A percentile compares a stretch with the other conserved stretches of the same genome.
Conservation (phyloP, 116 monocot species). For the Cymodocea nodosa region DNA sequence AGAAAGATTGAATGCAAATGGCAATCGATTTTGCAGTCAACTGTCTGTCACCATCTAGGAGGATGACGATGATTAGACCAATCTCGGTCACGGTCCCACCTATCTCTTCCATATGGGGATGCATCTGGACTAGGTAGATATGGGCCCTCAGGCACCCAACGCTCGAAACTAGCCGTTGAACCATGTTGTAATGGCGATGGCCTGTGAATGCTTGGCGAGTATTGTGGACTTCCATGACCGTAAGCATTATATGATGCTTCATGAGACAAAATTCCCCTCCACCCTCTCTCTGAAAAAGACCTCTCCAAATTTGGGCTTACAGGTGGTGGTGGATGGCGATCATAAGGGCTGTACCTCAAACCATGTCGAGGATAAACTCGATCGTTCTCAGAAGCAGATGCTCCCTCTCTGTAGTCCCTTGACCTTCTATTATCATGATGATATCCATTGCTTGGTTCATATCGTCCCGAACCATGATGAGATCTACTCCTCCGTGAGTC, state of each 20-base stretch:
- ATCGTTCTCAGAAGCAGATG: slow-evolving; percentile 3
- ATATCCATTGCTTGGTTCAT: slow-evolving; percentile 4
- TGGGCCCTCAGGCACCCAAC: slow-evolving; percentile 6
- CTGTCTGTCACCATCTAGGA: slow-evolving; percentile 3
- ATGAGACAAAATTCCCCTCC: slow-evolving; percentile 3
- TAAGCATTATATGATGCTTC: slow-evolving; percentile 13
- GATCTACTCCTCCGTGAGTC: slow-evolving; percentile 1
- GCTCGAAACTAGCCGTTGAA: slow-evolving; percentile 6
- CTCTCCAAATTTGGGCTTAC: slow-evolving; percentile 12
- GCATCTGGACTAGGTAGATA: slow-evolving; percentile 7
- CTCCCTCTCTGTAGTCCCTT: slow-evolving; percentile 10
- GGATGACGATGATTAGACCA: slow-evolving; percentile 10
- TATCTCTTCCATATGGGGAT: slow-evolving; percentile 6
- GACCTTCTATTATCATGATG: slow-evolving; percentile 13
- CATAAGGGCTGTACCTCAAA: slow-evolving; percentile 16
- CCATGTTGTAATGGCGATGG: slow-evolving; percentile 6
- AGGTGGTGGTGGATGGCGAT: slow-evolving; percentile 4
- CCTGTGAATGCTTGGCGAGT: slow-evolving; percentile 1
- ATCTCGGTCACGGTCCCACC: slow-evolving; percentile 1
- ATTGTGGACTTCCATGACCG: slow-evolving; percentile 1
- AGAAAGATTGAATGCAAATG: too few relatives aligned
- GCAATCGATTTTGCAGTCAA: too few relatives aligned
- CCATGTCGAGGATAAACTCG: not conserved
- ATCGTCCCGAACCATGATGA: slow-evolving; percentile 2
- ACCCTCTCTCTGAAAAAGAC: slow-evolving; percentile 12